Evolutionary conservation across 768 basidiomycete genomes (phyloP).

Genomic region (Serendipita sp.): DNA sequence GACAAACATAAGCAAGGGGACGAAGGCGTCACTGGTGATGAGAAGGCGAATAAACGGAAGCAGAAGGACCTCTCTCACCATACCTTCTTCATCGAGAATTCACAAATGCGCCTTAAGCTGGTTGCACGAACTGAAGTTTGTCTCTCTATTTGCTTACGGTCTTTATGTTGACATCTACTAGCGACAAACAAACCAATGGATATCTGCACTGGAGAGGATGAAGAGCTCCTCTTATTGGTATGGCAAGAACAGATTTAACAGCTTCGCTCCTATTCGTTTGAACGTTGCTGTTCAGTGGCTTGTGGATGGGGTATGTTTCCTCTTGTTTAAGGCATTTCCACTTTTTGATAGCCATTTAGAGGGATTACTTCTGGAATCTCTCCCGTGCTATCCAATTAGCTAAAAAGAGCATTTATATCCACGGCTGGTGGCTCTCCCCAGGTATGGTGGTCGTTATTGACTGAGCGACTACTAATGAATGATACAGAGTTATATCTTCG

Average conservation of each 20-base stretch:
- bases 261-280: constrained; percentile 80
- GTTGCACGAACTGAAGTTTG: constrained; percentile 73
- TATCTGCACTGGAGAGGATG: constrained; percentile 73
- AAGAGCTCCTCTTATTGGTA: constrained; percentile 63
- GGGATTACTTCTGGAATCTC: constrained; percentile 97
- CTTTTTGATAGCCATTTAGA: constrained; percentile 27
- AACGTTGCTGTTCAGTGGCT: constrained; percentile 97
- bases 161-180: constrained; percentile 16
- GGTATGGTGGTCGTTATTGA: constrained; percentile 25
- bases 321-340: not conserved
- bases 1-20: constrained; percentile 14
- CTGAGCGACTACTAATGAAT: not conserved
- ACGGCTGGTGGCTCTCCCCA: constrained; percentile 96
- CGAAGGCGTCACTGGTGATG: constrained; percentile 25
- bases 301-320: constrained; percentile 70
- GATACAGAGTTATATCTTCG: constrained; percentile 63
- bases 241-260: constrained; percentile 73
- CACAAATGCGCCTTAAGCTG: constrained; percentile 76
- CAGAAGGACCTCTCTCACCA: constrained; percentile 67
- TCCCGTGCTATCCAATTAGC: constrained; percentile 82
- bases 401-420: constrained; percentile 78
- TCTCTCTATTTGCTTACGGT: not conserved
- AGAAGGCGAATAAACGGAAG: constrained; percentile 26
- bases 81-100: constrained; percentile 85
- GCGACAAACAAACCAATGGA: constrained; percentile 97